Base-by-base conservation (phyloP, 2,329 filamentous ascomycete genomes). In the Niveomyces coronatus region DNA sequence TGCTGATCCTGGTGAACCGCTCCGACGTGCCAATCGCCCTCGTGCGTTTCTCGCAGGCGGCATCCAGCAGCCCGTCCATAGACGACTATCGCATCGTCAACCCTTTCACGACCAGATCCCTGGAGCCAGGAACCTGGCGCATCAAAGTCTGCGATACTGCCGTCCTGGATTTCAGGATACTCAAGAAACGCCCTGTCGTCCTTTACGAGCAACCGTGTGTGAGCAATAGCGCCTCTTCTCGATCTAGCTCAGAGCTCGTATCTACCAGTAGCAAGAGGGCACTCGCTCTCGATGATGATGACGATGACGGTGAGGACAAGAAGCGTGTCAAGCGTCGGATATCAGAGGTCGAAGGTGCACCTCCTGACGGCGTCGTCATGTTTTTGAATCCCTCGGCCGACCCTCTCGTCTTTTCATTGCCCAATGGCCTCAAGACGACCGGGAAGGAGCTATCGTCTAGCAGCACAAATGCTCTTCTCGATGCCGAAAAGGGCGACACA, bases 51-150 rank as follows among this genome's bases (percentile, higher is more conserved):
- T 70, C 67, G 15, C 57, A 62, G 40, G 53, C 56, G 20, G 55
- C 60, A 3, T 45, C 53, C 13, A 55, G 57, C 23, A 65, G 56
- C 43, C 61, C 54, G 46, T 46, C 57, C n/a, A 52, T 63, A 44
- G 63, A 61, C 42, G 67, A 64, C 17, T 53, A 53, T n/a, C 58
- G 63, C 47, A 52, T 61, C 46, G 61, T 70, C 48, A 60, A 66
- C 26, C 67, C 67, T 1, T 56, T 58, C 3, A 57, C 56, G 11
- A 62, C 60, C 44, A 68, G 64, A 49, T 63, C 65, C 19, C 52
- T 76, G 23, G 62, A 55, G 13, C 73, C 72, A 3, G 72, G 71
- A 20, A 72, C 71, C 1, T 77, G 72, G 71, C 63, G 70, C 42
- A 74, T 76, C 46, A 64, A 58, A 39, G 62, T 75, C 45, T 56